phyloP scores from a whole-genome alignment of 2,329 filamentous ascomycete genomes.

The Leptographium radiaticola region DNA sequence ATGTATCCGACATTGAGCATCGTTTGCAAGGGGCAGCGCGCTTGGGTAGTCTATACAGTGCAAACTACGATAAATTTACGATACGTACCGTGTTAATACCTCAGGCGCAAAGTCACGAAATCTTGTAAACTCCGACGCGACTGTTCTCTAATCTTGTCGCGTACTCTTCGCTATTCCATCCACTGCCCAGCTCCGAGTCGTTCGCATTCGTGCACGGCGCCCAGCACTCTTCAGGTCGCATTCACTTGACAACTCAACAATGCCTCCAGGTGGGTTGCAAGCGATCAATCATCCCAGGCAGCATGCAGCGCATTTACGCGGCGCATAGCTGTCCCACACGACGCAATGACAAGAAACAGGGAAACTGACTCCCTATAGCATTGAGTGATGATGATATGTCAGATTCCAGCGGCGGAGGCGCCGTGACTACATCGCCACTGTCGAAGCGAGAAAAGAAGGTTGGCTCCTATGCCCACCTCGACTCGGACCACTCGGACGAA shows the following conservation, averaged over 20 bases:
- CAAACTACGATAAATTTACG: too few relatives aligned
- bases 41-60: too few relatives aligned
- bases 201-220: neutral
- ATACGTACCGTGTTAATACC: neutral
- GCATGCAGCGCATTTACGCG: neutral
- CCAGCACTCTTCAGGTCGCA: neutral
- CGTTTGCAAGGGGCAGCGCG: too few relatives aligned
- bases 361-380: slow-evolving; percentile 14
- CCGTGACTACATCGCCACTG: slow-evolving; percentile 12
- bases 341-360: neutral
- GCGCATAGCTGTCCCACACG: neutral
- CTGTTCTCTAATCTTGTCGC: neutral
- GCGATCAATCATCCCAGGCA: too few relatives aligned
- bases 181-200: too few relatives aligned
- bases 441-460: slow-evolving; percentile 11
- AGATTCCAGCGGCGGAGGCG: slow-evolving; percentile 16
- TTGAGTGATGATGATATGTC: slow-evolving; percentile 30
- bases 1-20: too few relatives aligned
- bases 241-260: neutral
- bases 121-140: neutral
- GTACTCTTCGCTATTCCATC: too few relatives aligned
- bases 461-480: slow-evolving; percentile 22
- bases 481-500: slow-evolving; percentile 15
- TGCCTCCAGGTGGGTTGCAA: neutral
- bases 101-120: too few relatives aligned